Conservation (phyloP, 345 rosid species). For the Corymbia maculata region DNA sequence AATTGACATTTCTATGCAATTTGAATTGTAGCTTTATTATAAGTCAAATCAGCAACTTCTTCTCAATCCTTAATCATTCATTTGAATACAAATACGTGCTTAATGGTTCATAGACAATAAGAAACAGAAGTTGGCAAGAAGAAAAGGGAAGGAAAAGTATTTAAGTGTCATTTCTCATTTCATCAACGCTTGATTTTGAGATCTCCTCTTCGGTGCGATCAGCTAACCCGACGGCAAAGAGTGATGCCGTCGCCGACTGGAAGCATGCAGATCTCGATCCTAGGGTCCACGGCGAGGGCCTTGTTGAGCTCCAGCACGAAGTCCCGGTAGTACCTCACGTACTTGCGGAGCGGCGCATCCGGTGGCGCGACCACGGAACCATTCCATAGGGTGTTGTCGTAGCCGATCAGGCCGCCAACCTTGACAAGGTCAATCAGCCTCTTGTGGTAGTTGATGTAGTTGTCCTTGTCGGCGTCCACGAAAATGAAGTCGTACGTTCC, state of each 20-base stretch:
- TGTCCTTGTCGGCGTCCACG: slow-evolving; percentile 98
- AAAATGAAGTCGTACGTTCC: slow-evolving; percentile 82
- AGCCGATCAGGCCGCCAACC: slow-evolving; percentile 87
- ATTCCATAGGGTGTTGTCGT: slow-evolving; percentile 97
- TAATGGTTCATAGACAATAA: background rate
- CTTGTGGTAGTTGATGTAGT: slow-evolving; percentile 86
- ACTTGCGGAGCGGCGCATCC: slow-evolving; percentile 79
- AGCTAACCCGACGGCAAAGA: slow-evolving; percentile 81
- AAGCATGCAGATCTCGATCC: slow-evolving; percentile 96
- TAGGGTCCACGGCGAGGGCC: slow-evolving; percentile 91
- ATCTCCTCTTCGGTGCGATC: background rate
- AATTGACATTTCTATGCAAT: background rate
- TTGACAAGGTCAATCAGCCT: slow-evolving; percentile 74
- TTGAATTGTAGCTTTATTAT: background rate
- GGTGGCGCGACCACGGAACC: slow-evolving; percentile 89
- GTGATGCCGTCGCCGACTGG: slow-evolving; percentile 97
- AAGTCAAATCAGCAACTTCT: background rate
- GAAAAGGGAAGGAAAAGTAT: background rate
- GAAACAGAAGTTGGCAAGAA: background rate
- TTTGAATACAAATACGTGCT: background rate
- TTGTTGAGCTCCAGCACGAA: slow-evolving; percentile 90
- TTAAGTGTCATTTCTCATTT: no score
- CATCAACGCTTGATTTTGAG: fast-evolving
- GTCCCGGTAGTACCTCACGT: slow-evolving; percentile 84
- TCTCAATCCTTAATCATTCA: background rate